Conservation (phyloP, 176 grass and related monocot species). For the Zizania latifolia region DNA sequence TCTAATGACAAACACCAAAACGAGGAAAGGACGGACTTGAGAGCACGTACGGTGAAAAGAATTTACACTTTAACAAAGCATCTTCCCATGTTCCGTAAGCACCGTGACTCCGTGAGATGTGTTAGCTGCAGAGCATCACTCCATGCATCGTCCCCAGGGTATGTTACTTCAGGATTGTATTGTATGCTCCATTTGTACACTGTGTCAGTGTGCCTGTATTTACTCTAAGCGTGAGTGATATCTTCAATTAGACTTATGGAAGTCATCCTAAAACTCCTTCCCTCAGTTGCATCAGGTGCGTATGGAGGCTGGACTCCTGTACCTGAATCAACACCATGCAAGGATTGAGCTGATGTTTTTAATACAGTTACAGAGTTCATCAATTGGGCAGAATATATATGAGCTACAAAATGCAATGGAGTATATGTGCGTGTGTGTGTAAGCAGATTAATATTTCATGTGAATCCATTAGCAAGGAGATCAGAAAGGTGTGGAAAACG, state of each 20-base stretch:
- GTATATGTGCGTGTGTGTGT: neutral
- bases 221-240: no score
- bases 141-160: neutral
- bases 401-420: neutral
- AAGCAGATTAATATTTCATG: neutral
- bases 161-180: neutral
- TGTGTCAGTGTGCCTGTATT: no score
- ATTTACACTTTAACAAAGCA: neutral
- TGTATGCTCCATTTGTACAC: neutral
- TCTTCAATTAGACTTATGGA: neutral
- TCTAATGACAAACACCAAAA: neutral
- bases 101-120: neutral
- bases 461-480: no score
- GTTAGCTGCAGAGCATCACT: neutral
- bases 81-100: no score
- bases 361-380: neutral
- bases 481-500: no score
- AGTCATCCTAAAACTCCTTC: slow-evolving; percentile 11
- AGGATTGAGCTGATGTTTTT: neutral
- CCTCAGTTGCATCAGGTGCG: slow-evolving; percentile 28
- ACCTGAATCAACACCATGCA: slow-evolving; percentile 30
- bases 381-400: neutral
- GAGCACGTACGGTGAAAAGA: neutral
- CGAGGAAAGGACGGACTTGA: neutral
- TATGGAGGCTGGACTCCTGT: slow-evolving; percentile 29